Conservation (phyloP, 1,139 yeast genomes). For the Groenewaldozyma sp. region DNA sequence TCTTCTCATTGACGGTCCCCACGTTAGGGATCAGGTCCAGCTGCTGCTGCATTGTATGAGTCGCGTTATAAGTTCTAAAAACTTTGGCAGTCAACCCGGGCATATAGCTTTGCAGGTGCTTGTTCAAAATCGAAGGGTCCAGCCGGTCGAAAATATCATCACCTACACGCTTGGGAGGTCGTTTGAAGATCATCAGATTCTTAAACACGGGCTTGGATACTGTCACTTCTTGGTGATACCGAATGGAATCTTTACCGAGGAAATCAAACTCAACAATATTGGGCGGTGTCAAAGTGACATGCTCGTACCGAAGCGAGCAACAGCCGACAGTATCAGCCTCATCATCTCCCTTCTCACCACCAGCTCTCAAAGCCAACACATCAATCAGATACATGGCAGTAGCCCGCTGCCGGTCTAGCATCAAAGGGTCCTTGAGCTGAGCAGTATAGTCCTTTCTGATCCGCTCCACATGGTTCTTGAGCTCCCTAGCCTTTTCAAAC, state of each 20-base stretch:
- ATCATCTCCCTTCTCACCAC: conserved; percentile 95
- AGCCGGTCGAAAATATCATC: conserved; percentile 88
- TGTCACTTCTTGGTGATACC: conserved; percentile 86
- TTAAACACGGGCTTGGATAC: conserved; percentile 87
- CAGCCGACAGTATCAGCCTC: conserved; percentile 99
- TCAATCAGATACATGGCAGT: conserved; percentile 91
- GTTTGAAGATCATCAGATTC: conserved; percentile 76
- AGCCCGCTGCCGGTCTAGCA: conserved; percentile 87
- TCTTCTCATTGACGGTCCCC: conserved; percentile 83
- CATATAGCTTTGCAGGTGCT: conserved; percentile 83
- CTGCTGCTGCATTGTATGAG: conserved; percentile 95
- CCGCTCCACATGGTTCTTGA: conserved; percentile 59
- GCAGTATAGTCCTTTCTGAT: conserved; percentile 70
- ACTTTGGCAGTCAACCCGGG: conserved; percentile 93
- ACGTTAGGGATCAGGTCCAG: conserved; percentile 70
- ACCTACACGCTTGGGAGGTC: conserved; percentile 80
- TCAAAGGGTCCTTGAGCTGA: conserved; percentile 62
- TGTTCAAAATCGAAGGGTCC: conserved; percentile 74
- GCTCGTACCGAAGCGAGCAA: conserved; percentile 87
- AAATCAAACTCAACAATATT: conserved; percentile 85
- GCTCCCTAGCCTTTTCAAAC: conserved; percentile 85
- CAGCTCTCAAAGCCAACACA: conserved; percentile 94
- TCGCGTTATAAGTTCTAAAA: conserved; percentile 95
- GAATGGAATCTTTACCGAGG: conserved; percentile 89
- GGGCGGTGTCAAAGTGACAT: conserved; percentile 78